phyloP scores from a whole-genome alignment of 345 rosid genomes.

The Brassica rapa region DNA sequence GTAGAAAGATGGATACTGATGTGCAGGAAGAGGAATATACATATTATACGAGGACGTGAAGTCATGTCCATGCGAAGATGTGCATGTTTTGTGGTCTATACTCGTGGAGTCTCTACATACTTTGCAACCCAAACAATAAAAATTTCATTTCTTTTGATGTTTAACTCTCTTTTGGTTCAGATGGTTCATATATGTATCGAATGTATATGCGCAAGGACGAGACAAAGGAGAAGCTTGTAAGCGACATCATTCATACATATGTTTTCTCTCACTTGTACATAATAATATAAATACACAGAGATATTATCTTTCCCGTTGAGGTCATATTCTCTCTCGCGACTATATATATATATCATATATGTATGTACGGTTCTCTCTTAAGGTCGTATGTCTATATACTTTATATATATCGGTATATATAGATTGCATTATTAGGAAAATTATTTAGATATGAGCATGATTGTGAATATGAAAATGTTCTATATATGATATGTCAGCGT shows the following conservation, averaged over 20 bases:
- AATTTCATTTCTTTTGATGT: slow-evolving; percentile 17
- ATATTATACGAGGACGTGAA: slow-evolving; percentile 87
- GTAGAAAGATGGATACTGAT: too few relatives aligned
- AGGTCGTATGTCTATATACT: background rate
- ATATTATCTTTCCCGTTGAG: slow-evolving; percentile 11
- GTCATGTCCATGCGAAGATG: slow-evolving; percentile 86
- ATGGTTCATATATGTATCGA: slow-evolving; percentile 8
- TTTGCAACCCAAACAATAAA: slow-evolving; percentile 50
- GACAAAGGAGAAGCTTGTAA: background rate
- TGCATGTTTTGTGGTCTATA: slow-evolving; percentile 86
- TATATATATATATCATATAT: background rate
- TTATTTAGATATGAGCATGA: slow-evolving; percentile 20
- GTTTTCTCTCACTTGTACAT: slow-evolving; percentile 27
- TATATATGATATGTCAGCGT: slow-evolving; percentile 30
- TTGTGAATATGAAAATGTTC: slow-evolving; percentile 19
- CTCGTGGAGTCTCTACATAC: slow-evolving; percentile 67
- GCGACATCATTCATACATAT: background rate
- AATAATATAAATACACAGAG: slow-evolving; percentile 32
- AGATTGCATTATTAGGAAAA: slow-evolving; percentile 23
- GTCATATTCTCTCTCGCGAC: background rate
- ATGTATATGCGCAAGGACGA: slow-evolving; percentile 22
- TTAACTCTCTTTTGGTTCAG: slow-evolving; percentile 24
- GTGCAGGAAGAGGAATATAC: slow-evolving; percentile 78
- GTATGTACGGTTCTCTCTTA: background rate
- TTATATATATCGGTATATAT: background rate